Evolutionary conservation across 305 asterid species (phyloP).

Genomic region (Fraxinus xanthoxyloides): DNA sequence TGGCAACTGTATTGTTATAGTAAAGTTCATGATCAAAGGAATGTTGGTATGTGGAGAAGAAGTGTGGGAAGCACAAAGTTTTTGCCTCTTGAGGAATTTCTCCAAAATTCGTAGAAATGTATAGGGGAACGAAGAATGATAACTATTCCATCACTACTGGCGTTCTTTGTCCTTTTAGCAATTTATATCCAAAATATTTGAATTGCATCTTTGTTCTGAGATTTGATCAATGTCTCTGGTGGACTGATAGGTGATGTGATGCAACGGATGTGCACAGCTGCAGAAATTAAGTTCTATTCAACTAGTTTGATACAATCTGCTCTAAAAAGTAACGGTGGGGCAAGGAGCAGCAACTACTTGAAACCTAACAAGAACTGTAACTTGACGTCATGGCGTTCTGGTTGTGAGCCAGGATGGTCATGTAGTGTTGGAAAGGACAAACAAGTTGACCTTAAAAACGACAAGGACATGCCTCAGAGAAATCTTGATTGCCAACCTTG

Average conservation of each 20-base stretch:
- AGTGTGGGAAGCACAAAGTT: not conserved
- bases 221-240: not conserved
- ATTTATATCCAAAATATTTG: not conserved
- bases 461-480: conserved; percentile 51
- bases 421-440: conserved; percentile 41
- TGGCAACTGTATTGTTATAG: not conserved
- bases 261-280: conserved; percentile 71
- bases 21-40: not conserved
- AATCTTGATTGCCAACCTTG: conserved; percentile 53
- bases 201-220: not conserved
- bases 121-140: not conserved
- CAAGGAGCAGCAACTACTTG: conserved; percentile 37
- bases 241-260: conserved; percentile 39
- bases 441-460: conserved; percentile 45
- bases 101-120: not conserved
- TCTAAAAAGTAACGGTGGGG: conserved; percentile 22
- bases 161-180: not conserved
- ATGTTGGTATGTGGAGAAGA: not conserved
- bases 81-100: not conserved
- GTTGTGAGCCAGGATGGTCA: conserved; percentile 88
- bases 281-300: conserved; percentile 61
- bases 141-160: not conserved
- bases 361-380: conserved; percentile 68
- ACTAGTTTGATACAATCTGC: conserved; percentile 32
- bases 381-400: conserved; percentile 64